Evolutionary conservation across 2,329 filamentous ascomycete genomes (phyloP).

Genomic region (Tricladium varicosporioides): DNA sequence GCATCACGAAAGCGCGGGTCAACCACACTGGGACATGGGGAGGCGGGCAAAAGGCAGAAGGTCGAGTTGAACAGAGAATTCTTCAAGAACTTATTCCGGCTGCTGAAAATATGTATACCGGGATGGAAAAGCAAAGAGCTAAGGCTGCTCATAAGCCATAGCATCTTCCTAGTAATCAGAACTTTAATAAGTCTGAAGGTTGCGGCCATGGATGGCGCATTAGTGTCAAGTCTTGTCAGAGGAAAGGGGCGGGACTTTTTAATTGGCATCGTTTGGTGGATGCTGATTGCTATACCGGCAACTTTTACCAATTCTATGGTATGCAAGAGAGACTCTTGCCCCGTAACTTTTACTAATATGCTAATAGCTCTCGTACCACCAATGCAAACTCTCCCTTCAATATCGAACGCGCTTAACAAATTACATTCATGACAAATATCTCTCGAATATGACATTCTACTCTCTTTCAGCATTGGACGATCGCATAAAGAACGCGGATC

Average conservation of each 20-base stretch:
- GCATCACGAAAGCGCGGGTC: conserved; percentile 53
- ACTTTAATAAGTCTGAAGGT: conserved; percentile 95
- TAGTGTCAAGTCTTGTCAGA: conserved; percentile 89
- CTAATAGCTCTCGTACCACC: conserved; percentile 83
- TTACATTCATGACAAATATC: conserved; percentile 90
- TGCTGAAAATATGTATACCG: conserved; percentile 86
- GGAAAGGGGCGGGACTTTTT: conserved; percentile 90
- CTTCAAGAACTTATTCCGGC: conserved; percentile 62
- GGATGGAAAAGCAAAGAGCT: conserved; percentile 88
- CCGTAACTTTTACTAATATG: conserved; percentile 11
- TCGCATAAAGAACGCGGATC: conserved; percentile 96
- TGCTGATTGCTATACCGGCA: conserved; percentile 91
- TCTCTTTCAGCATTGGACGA: conserved; percentile 93
- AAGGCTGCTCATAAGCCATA: conserved; percentile 83
- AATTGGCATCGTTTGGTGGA: conserved; percentile 92
- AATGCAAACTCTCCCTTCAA: conserved; percentile 88
- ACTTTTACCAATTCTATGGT: conserved; percentile 99
- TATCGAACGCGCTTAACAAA: conserved; percentile 94
- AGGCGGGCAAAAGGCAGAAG: conserved; percentile 60
- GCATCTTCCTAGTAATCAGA: conserved; percentile 84
- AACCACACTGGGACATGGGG: conserved; percentile 40
- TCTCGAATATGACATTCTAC: conserved; percentile 98
- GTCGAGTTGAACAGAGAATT: conserved; percentile 92
- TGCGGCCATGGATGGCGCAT: conserved; percentile 87
- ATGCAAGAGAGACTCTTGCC: conserved; percentile 33